Conservation (phyloP, 2,329 filamentous ascomycete genomes). For the Monilinia fructigena region DNA sequence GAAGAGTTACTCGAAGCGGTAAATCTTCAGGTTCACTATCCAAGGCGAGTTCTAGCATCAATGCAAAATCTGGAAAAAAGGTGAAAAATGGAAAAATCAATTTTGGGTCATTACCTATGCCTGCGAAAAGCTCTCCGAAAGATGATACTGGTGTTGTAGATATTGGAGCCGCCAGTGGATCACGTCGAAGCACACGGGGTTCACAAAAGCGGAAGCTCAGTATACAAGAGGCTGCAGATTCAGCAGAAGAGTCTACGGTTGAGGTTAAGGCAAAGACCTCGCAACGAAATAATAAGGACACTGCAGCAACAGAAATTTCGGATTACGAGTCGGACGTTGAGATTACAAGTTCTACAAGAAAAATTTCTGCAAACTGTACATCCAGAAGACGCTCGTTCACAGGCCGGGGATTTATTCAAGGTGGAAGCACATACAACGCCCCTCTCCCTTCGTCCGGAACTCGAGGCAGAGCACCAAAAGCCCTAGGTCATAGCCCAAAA, state of each 20-base stretch:
- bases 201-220: background rate
- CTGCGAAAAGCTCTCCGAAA: slow-evolving; percentile 32
- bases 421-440: slow-evolving; percentile 21
- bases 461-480: slow-evolving; percentile 5
- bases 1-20: slow-evolving; percentile 12
- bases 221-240: slow-evolving; percentile 4
- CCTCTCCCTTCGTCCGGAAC: slow-evolving; percentile 12
- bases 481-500: slow-evolving; percentile 5
- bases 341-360: slow-evolving; percentile 25
- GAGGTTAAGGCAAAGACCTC: slow-evolving; percentile 24
- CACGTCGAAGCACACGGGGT: slow-evolving; percentile 13
- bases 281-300: slow-evolving; percentile 21
- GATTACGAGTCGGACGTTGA: slow-evolving; percentile 24
- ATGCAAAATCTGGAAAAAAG: slow-evolving; percentile 1
- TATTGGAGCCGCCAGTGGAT: background rate
- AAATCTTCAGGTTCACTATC: background rate
- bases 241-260: slow-evolving; percentile 22
- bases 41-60: background rate
- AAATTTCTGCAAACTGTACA: slow-evolving; percentile 14
- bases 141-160: slow-evolving; percentile 8
- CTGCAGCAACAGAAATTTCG: background rate
- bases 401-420: slow-evolving; percentile 19
- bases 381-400: slow-evolving; percentile 15
- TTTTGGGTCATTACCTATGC: slow-evolving; percentile 31
- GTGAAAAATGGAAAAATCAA: slow-evolving; percentile 23